phyloP scores from a whole-genome alignment of 2,329 filamentous ascomycete genomes.

The Immersiporthe knoxdaviesiana region DNA sequence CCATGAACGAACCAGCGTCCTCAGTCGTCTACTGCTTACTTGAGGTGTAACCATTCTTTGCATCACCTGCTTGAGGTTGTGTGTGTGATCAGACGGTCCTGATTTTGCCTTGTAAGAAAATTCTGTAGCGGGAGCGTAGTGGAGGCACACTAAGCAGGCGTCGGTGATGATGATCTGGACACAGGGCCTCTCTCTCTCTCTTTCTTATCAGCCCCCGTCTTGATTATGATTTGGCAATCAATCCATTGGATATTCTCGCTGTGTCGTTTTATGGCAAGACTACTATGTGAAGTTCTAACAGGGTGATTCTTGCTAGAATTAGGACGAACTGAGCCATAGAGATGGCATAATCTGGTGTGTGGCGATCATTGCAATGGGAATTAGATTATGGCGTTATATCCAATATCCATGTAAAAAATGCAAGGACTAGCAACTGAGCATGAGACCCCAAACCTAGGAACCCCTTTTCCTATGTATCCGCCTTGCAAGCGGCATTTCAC shows the following conservation, averaged over 20 bases:
- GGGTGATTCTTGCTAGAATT: too few species aligned
- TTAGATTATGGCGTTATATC: too few species aligned
- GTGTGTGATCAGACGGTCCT: not conserved
- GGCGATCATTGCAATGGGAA: too few species aligned
- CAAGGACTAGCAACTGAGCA: too few species aligned
- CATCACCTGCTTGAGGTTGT: not conserved
- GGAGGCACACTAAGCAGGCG: not conserved
- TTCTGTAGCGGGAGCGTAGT: not conserved
- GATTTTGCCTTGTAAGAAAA: not conserved
- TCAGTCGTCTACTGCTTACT: not conserved
- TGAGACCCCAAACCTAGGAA: not conserved
- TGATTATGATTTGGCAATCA: too few species aligned
- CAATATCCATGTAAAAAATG: too few species aligned
- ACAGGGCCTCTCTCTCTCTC: too few species aligned
- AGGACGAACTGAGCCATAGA: too few species aligned
- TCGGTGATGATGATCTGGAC: not conserved
- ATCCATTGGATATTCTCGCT: too few species aligned
- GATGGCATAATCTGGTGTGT: too few species aligned
- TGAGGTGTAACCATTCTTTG: not conserved
- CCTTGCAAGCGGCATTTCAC: not conserved
- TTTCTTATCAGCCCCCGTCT: not conserved
- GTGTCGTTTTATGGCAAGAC: too few species aligned
- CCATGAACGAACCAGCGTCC: not conserved
- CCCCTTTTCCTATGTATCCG: not conserved
- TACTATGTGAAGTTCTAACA: too few species aligned